Conservation (phyloP, 108 stramenopile species). For the Pseudonitzschia multiseries region DNA sequence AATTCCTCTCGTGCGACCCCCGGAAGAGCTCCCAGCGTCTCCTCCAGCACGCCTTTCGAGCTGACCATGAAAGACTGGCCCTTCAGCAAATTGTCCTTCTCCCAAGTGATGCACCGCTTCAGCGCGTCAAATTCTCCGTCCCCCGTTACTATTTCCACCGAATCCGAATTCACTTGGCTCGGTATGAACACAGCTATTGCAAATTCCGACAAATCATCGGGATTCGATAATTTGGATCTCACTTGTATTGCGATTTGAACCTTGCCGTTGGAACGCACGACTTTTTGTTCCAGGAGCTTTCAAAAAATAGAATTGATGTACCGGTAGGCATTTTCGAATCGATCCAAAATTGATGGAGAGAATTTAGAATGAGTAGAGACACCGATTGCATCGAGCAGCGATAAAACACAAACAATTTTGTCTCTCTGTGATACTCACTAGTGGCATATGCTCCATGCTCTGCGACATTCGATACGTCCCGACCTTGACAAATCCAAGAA, state of each 20-base stretch:
- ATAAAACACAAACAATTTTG: slow-evolving; percentile 25
- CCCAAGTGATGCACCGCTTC: slow-evolving; percentile 66
- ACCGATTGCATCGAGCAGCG: too few species aligned
- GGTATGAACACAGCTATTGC: slow-evolving; percentile 58
- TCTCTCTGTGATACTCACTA: slow-evolving; percentile 31
- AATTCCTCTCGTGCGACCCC: slow-evolving; percentile 20
- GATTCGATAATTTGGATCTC: slow-evolving; percentile 68
- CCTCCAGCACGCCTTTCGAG: slow-evolving; percentile 40
- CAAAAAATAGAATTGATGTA: neutral
- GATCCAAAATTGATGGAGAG: neutral
- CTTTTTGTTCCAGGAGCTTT: slow-evolving; percentile 66
- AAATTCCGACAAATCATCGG: slow-evolving; percentile 60
- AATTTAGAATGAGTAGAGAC: too few species aligned
- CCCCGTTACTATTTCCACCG: slow-evolving; percentile 55
- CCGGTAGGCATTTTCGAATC: too few species aligned
- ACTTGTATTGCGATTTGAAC: slow-evolving; percentile 73
- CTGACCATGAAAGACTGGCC: slow-evolving; percentile 70
- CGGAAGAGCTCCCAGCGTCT: neutral
- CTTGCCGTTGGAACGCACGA: slow-evolving; percentile 42
- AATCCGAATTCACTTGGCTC: slow-evolving; percentile 36
- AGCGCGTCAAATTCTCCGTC: slow-evolving; percentile 55
- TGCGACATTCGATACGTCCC: slow-evolving; percentile 42
- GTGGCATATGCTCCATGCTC: slow-evolving; percentile 61
- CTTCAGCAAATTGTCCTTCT: slow-evolving; percentile 50
- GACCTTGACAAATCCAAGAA: slow-evolving; percentile 41